Percentiles rank a stretch among this genome's conserved stretches.
Evolutionary conservation across 345 rosid species (phyloP).

Genomic region (Sonneratia caseolaris): DNA sequence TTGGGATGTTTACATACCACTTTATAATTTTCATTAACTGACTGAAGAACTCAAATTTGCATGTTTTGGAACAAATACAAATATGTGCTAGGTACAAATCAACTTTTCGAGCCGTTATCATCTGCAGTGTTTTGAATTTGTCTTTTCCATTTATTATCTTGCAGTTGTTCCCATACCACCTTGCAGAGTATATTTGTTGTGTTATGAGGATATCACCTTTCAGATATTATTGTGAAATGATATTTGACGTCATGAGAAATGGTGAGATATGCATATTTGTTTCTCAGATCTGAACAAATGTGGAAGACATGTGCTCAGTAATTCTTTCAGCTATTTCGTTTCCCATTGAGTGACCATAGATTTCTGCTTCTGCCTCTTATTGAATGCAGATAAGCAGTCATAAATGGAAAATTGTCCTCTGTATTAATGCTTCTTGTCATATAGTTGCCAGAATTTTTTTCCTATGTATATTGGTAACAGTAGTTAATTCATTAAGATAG

Average conservation of each 20-base stretch:
- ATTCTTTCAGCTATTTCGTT: neutral
- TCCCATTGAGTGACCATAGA: neutral
- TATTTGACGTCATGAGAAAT: conserved; percentile 94
- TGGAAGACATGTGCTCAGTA: neutral
- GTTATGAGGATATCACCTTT: conserved; percentile 95
- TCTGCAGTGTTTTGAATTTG: neutral
- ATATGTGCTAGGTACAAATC: neutral
- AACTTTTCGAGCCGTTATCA: neutral
- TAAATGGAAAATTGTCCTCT: neutral
- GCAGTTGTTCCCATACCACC: conserved; percentile 97
- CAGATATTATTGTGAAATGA: conserved; percentile 97
- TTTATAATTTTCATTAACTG: neutral
- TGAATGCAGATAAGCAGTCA: neutral
- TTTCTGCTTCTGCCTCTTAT: neutral
- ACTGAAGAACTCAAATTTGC: neutral
- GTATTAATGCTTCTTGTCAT: neutral
- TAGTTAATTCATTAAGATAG: neutral
- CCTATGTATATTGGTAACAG: neutral
- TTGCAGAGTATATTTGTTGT: conserved; percentile 92
- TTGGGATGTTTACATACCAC: neutral
- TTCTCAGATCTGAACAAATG: neutral
- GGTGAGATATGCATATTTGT: conserved; percentile 32
- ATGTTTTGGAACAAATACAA: neutral
- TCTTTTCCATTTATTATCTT: conserved; percentile 11
- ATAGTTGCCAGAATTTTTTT: neutral